Base-by-base conservation (phyloP, 176 grass and related monocot genomes). In the Cenchrus fungigraminus region DNA sequence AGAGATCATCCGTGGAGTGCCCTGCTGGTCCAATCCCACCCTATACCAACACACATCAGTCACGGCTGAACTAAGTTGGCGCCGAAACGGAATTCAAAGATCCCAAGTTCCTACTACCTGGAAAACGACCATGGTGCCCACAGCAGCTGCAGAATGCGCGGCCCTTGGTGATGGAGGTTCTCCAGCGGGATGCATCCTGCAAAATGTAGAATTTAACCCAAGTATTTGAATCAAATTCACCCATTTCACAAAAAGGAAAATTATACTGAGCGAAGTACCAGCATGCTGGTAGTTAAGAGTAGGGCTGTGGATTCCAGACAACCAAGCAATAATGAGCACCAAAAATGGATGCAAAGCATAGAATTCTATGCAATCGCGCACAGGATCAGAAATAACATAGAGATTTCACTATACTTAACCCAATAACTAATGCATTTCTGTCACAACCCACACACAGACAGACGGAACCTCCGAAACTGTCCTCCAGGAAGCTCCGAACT, bases 11-110 rank as follows among this genome's bases (percentile, higher is more conserved):
- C 12, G 97, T 99, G 0, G 97, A 99, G 69, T 99, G 97, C 9
- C 94, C 97, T n/a, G 94, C 94, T 45, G 97, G 97, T 6, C 97
- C 97, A 84, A 96, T 99, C 64, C 94, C 97, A 85, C 97, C 97
- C 97, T 99, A 49, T 20, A 71, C 19, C 47, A 73, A 73, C 44
- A 85, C 57, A 19, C 43, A 71, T 88, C 65, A 64, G 46, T 50
- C 42, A 52, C 1, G 79, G 43, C 74, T 74, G 44, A 87, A 88
- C 25, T 60, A 84, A 81, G 6, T 50, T 64, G 17, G 62, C 57
- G 6, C 63, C 52, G 74, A 92, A 67, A 45, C 3, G 1, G 71
- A 86, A 79, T 55, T 71, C 17, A 20, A 78, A 84, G 49, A 84
- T 65, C 20, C 5, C n/a, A 56, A 12, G 28, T 58, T 75, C 29